Evolutionary conservation across 202 grass and related monocot genomes (phyloP).

Genomic region (Carex arenaria): DNA sequence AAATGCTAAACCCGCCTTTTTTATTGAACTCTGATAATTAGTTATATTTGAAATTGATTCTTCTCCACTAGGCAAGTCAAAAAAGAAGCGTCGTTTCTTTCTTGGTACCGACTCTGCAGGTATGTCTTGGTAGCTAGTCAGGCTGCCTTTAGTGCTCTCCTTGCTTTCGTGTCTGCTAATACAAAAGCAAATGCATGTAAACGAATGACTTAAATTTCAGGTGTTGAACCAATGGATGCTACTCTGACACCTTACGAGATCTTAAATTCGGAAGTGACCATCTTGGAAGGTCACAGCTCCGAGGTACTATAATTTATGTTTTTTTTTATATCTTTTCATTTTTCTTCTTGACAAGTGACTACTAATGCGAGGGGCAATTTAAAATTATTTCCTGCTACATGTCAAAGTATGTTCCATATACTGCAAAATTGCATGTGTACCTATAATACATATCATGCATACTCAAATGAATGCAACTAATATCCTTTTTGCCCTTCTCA

Average conservation of each 20-base stretch:
- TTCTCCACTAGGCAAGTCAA: constrained; percentile 17
- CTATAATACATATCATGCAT: not conserved
- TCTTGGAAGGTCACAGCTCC: constrained; percentile 95
- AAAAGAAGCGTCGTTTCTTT: constrained; percentile 23
- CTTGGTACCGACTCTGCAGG: constrained; percentile 14
- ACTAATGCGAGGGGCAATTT: not conserved
- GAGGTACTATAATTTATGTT: constrained; percentile 41
- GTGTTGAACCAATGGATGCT: constrained; percentile 64
- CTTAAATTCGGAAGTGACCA: constrained; percentile 68
- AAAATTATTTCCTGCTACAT: not conserved
- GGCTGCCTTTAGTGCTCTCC: not conserved
- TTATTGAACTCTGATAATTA: not conserved
- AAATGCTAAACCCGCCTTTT: constrained; percentile 6
- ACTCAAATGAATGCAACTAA: not conserved
- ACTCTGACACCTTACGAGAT: constrained; percentile 55
- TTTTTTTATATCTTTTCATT: not conserved
- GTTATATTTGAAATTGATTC: constrained; percentile 19
- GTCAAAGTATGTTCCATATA: not conserved
- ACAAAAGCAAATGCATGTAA: constrained; percentile 18
- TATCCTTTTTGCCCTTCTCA: not conserved
- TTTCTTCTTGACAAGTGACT: not conserved
- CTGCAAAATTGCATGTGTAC: not conserved
- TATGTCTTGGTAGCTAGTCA: constrained; percentile 18
- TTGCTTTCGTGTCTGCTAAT: constrained; percentile 10
- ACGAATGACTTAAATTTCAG: constrained; percentile 30